Base-by-base conservation (phyloP, 2,329 filamentous ascomycete genomes). In the Pseudocercospora fuligena region DNA sequence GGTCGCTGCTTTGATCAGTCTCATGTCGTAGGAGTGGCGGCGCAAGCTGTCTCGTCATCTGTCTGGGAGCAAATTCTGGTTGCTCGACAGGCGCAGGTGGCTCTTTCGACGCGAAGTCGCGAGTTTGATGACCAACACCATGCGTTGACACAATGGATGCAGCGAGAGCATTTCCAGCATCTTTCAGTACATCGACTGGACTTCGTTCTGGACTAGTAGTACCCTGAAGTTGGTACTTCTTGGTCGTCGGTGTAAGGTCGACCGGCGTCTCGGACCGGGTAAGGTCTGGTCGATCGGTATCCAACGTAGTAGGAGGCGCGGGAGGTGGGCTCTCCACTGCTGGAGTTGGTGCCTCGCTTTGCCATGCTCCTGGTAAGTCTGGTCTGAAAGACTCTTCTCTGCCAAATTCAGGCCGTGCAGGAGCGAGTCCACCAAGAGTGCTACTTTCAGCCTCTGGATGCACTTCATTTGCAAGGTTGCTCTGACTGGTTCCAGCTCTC, bases 281-380 rank as follows among this genome's bases (percentile, higher is more conserved):
- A 40, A 58, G 31, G 27, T 58, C 31, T 21, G 31, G 31, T 25
- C 56, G 16, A 2, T 36, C n/a, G 12, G 31, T 25, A 2, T 19
- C 11, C 29, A 58, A n/a, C 3, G 49, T 64, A 47, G 40, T 19
- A 59, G 49, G 60, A 47, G 57, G 23, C 23, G 40, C 61, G n/a
- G 46, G 27, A 5, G 56, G 64, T 16, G 77, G 74, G 25, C 67
- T 73, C n/a, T 80, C 77, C n/a, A 76, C 74, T 6, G 76, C 79
- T 36, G 78, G 75, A 31, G 78, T 81, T 6, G 81, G 80, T 2
- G 79, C 78, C 66, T 79, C 83, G 33, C 84, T 86, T 23, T 61
- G 60, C 85, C 84, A 86, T 61, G 82, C 82, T 23, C 85, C 85
- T 46, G 85, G 85, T 33, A 86, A 73, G 61, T 83, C 79, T 14